Evolutionary conservation across 306 rosid genomes (phyloP).

Genomic region (Rosa lucieae): DNA sequence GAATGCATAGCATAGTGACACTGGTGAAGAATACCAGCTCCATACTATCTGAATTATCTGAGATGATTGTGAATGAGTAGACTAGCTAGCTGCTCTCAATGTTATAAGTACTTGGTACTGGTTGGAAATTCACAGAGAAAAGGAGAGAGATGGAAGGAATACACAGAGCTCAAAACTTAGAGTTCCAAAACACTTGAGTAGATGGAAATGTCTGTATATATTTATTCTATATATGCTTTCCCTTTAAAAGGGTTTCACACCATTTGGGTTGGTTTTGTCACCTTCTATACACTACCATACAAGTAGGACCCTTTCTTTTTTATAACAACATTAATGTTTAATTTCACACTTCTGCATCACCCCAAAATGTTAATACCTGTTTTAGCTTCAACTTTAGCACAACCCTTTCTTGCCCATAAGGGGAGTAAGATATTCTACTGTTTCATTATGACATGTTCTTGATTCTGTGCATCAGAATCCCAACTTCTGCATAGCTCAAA

Average conservation of each 20-base stretch:
- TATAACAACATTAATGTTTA: slow-evolving; percentile 15
- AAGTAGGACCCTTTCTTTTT: slow-evolving; percentile 38
- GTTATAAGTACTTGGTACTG: slow-evolving; percentile 12
- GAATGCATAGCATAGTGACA: slow-evolving; percentile 23
- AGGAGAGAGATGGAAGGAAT: slow-evolving; percentile 30
- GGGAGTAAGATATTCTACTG: slow-evolving; percentile 3
- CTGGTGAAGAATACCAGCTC: slow-evolving; percentile 32
- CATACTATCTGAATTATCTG: slow-evolving; percentile 24
- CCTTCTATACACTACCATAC: slow-evolving; percentile 18
- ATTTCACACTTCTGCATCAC: slow-evolving; percentile 1
- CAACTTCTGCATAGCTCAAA: slow-evolving; percentile 17
- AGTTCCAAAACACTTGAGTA: slow-evolving; percentile 55
- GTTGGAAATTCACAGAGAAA: slow-evolving; percentile 10
- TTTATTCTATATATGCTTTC: slow-evolving; percentile 27
- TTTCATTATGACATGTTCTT: slow-evolving; percentile 4
- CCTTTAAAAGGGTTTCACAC: slow-evolving; percentile 45
- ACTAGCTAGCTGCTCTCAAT: neutral
- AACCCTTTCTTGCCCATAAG: neutral
- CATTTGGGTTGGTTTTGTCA: slow-evolving; percentile 50
- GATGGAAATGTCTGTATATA: slow-evolving; percentile 20
- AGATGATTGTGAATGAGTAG: neutral
- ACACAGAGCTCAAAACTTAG: slow-evolving; percentile 61
- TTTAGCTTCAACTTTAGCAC: neutral
- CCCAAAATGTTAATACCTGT: slow-evolving; percentile 1
- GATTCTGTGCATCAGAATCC: neutral